Conservation (phyloP, 2,329 filamentous ascomycete species). For the Aspergillus oerlinghausenensis region DNA sequence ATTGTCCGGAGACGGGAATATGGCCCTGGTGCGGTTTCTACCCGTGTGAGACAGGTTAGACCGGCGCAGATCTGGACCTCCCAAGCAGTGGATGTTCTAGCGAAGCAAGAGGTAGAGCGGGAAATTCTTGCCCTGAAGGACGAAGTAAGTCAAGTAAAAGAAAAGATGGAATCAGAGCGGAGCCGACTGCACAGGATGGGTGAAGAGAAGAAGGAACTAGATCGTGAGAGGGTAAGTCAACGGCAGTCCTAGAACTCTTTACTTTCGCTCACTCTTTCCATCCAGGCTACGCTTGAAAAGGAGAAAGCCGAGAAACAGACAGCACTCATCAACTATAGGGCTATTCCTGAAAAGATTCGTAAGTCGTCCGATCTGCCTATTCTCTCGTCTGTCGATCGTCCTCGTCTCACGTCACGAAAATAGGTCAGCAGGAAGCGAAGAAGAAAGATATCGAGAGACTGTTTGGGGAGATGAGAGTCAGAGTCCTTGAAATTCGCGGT, state of each 20-base stretch:
- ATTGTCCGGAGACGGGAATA: conserved; percentile 75
- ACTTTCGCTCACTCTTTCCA: conserved; percentile 9
- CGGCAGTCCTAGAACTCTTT: neutral
- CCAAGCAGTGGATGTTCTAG: conserved; percentile 61
- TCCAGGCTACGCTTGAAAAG: conserved; percentile 33
- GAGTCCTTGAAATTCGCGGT: conserved; percentile 49
- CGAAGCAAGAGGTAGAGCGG: conserved; percentile 57
- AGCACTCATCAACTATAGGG: conserved; percentile 60
- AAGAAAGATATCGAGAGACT: conserved; percentile 38
- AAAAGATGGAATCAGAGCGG: conserved; percentile 27
- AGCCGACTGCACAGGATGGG: conserved; percentile 17
- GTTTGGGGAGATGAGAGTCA: conserved; percentile 40
- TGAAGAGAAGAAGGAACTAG: conserved; percentile 19
- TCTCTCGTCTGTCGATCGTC: neutral
- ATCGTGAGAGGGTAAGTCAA: conserved; percentile 41
- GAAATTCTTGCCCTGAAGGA: conserved; percentile 42
- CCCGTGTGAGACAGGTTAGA: conserved; percentile 57
- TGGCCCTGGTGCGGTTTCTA: conserved; percentile 67
- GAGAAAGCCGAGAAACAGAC: conserved; percentile 67
- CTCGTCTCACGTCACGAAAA: conserved; percentile 31
- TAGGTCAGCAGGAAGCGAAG: conserved; percentile 44
- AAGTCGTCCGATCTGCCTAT: conserved; percentile 30
- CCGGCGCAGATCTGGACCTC: conserved; percentile 69
- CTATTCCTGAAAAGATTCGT: conserved; percentile 69
- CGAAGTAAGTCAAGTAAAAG: conserved; percentile 34